A percentile compares a stretch with the other conserved stretches of the same genome.
These are phyloP conservation scores for Globisporangium viniferum DNA, from an alignment of 352 stramenopile genomes.

Conservation along the genomic window DNA sequence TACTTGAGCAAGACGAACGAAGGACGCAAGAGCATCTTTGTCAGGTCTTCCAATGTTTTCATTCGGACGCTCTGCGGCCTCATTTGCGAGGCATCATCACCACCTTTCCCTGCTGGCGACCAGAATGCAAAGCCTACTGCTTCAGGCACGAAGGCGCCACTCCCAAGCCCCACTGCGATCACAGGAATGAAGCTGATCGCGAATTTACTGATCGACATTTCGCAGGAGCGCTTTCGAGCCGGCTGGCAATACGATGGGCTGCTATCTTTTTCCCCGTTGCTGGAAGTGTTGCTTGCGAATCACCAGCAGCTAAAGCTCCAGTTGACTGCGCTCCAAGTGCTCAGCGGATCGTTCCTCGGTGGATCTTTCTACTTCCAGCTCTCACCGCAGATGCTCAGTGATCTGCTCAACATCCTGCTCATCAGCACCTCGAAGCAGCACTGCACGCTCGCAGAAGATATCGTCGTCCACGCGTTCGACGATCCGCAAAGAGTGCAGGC, in stretches of 20 bases:
- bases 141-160: background rate
- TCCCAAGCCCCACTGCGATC: slow-evolving; percentile 12
- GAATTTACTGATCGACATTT: slow-evolving; percentile 36
- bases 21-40: slow-evolving; percentile 26
- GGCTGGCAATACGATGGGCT: slow-evolving; percentile 32
- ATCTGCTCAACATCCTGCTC: slow-evolving; percentile 63
- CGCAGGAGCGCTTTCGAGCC: slow-evolving; percentile 19
- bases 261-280: slow-evolving; percentile 21
- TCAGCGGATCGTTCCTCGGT: slow-evolving; percentile 34
- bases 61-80: slow-evolving; percentile 21
- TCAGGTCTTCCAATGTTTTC: slow-evolving; percentile 16
- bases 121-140: background rate
- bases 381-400: slow-evolving; percentile 45
- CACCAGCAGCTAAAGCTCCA: slow-evolving; percentile 47
- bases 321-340: slow-evolving; percentile 35
- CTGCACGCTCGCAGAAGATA: slow-evolving; percentile 30
- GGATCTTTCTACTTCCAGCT: slow-evolving; percentile 41
- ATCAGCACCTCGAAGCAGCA: slow-evolving; percentile 47
- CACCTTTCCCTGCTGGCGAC: background rate
- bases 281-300: slow-evolving; percentile 29
- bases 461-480: slow-evolving; percentile 58
- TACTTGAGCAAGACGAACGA: slow-evolving; percentile 25
- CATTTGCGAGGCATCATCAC: slow-evolving; percentile 4
- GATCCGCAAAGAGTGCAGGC: slow-evolving; percentile 30
- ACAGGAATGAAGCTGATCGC: slow-evolving; percentile 45